Percentiles rank a stretch among this genome's conserved stretches.
Conservation (phyloP, 495 filamentous ascomycete genomes). For the Thermothielavioides terrestris region DNA sequence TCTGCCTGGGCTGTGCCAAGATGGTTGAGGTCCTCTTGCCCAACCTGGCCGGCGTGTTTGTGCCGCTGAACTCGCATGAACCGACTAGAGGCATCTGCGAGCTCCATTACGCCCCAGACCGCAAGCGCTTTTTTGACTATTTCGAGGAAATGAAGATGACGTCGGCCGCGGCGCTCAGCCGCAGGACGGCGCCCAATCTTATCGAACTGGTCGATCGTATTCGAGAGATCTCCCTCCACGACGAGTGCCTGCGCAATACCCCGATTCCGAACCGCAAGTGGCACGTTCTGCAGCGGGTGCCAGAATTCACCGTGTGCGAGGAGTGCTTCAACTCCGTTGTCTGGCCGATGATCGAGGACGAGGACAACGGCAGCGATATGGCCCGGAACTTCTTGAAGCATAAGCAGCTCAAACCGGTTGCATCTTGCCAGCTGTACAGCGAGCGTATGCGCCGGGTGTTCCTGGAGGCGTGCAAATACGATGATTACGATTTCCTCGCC, state of each 20-base stretch:
- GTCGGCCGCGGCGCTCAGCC: constrained; percentile 28
- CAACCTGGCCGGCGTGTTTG: constrained; percentile 33
- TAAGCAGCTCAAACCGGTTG: constrained; percentile 39
- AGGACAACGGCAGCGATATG: constrained; percentile 36
- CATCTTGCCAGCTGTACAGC: constrained; percentile 67
- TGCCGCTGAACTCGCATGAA: constrained; percentile 29
- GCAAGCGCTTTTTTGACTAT: constrained; percentile 37
- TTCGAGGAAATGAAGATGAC: constrained; percentile 36
- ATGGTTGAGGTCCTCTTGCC: constrained; percentile 36
- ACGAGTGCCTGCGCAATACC: constrained; percentile 30
- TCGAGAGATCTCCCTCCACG: constrained; percentile 23
- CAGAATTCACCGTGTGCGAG: constrained; percentile 37
- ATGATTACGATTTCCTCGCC: constrained; percentile 50
- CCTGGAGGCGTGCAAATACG: constrained; percentile 45
- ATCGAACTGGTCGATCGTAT: constrained; percentile 30
- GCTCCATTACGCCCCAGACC: constrained; percentile 26
- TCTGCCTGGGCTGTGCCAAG: constrained; percentile 35
- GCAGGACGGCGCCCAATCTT: constrained; percentile 26
- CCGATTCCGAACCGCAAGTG: constrained; percentile 24
- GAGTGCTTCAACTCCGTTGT: constrained; percentile 60
- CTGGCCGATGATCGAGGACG: constrained; percentile 47
- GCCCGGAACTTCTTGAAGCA: constrained; percentile 50
- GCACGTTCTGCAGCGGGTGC: constrained; percentile 34
- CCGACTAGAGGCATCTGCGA: constrained; percentile 31
- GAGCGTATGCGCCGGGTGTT: constrained; percentile 63